phyloP scores from a whole-genome alignment of 176 grass and related monocot genomes.

The Triticum turgidum region DNA sequence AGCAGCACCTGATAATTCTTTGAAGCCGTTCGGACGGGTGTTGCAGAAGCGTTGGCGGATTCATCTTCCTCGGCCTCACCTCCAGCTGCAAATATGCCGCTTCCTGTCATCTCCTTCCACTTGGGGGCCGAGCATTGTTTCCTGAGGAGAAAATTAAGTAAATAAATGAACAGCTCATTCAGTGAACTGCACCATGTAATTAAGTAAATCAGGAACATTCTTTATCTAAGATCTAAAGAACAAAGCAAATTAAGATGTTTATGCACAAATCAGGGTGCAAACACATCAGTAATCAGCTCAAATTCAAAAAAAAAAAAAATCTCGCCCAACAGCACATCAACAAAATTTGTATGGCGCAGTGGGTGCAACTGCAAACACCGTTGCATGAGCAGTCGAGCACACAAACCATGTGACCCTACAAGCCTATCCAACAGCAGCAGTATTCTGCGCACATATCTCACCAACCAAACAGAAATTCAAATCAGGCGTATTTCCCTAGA shows the following conservation, averaged over 20 bases:
- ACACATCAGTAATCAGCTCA: background rate
- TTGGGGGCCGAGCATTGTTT: conserved; percentile 94
- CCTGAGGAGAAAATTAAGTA: conserved; percentile 35
- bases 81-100: conserved; percentile 78
- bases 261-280: background rate
- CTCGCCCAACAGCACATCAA: background rate
- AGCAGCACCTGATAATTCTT: conserved; percentile 69
- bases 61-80: conserved; percentile 59
- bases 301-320: background rate
- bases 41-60: conserved; percentile 40
- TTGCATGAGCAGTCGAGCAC: background rate
- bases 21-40: conserved; percentile 43
- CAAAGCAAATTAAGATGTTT: background rate
- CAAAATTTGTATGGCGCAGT: background rate
- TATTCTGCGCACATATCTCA: background rate
- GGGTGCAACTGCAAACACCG: conserved; percentile 4
- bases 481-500: conserved; percentile 11
- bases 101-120: conserved; percentile 97
- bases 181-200: background rate
- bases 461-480: background rate
- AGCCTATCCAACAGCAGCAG: background rate
- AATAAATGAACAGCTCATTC: background rate
- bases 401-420: background rate
- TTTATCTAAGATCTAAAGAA: background rate
- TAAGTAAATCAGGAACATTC: background rate